Conservation (phyloP, 495 filamentous ascomycete species). For the Staphylotrichum tortipilum region DNA sequence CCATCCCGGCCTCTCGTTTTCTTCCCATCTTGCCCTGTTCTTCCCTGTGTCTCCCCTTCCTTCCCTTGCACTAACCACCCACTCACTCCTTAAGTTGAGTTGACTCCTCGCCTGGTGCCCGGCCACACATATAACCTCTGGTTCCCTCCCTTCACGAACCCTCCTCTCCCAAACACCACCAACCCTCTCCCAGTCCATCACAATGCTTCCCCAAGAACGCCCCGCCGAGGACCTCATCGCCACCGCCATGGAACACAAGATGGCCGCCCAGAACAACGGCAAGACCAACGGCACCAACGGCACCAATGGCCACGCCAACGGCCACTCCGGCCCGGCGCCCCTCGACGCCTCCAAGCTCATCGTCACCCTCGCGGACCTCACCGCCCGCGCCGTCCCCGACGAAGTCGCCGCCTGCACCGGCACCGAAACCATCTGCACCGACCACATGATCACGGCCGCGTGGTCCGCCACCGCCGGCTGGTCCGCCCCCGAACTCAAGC, state of each 20-base stretch:
- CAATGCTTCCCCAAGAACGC: constrained; percentile 8
- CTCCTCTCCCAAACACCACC: constrained; percentile 14
- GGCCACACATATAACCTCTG: not conserved
- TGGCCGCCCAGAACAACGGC: constrained; percentile 20
- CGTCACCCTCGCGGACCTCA: constrained; percentile 53
- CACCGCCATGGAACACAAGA: constrained; percentile 33
- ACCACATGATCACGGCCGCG: constrained; percentile 76
- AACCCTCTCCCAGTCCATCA: constrained; percentile 5
- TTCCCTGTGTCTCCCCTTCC: no score
- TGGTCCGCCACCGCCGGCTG: constrained; percentile 67
- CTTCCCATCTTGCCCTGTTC: not conserved
- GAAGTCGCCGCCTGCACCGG: constrained; percentile 40
- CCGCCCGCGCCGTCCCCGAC: constrained; percentile 59
- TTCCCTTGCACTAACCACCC: no score
- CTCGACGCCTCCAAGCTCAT: constrained; percentile 69
- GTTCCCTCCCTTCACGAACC: not conserved
- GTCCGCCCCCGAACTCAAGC: constrained; percentile 66
- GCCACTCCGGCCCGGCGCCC: not conserved
- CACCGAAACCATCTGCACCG: constrained; percentile 58
- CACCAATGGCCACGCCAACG: constrained; percentile 11
- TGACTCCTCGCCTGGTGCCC: constrained; percentile 1
- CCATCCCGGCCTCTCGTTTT: not conserved
- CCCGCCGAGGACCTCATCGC: constrained; percentile 31
- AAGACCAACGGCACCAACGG: constrained; percentile 22
- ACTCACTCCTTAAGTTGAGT: no score